Evolutionary conservation across 345 rosid genomes (phyloP).

Genomic region (Brassica nigra): DNA sequence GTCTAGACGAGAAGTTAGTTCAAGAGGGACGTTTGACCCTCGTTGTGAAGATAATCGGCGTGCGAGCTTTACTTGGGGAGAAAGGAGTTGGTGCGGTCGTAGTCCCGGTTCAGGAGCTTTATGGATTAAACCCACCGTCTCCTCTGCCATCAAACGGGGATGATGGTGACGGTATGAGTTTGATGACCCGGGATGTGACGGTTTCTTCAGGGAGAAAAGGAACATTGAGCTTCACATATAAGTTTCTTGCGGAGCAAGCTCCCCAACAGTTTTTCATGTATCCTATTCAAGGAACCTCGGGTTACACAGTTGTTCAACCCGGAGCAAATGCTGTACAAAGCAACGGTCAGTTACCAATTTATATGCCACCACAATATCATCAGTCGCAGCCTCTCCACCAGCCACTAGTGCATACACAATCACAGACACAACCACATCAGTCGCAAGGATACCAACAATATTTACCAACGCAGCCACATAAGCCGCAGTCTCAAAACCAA

Average conservation of each 20-base stretch:
- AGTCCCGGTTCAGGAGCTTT: constrained; percentile 60
- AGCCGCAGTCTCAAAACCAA: neutral
- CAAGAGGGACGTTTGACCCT: constrained; percentile 47
- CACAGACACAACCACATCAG: neutral
- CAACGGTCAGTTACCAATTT: neutral
- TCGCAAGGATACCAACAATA: neutral
- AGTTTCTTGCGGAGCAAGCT: neutral
- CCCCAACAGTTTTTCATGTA: neutral
- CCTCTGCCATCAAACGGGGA: neutral
- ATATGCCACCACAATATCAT: neutral
- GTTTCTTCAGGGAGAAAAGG: neutral
- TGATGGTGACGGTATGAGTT: constrained; percentile 21
- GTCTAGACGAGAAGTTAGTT: constrained; percentile 43
- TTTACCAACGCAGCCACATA: neutral
- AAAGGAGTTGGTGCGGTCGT: constrained; percentile 61
- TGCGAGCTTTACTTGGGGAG: constrained; percentile 50
- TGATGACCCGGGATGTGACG: constrained; percentile 52
- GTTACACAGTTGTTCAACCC: neutral
- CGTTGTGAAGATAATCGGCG: constrained; percentile 51
- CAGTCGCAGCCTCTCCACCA: neutral
- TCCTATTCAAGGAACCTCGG: neutral
- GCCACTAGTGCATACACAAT: neutral
- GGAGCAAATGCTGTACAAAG: neutral
- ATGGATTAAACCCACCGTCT: neutral
- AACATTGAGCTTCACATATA: neutral